These are phyloP conservation scores for Apiospora hydei DNA, from an alignment of 2,329 filamentous ascomycete genomes.

Conservation along the genomic window DNA sequence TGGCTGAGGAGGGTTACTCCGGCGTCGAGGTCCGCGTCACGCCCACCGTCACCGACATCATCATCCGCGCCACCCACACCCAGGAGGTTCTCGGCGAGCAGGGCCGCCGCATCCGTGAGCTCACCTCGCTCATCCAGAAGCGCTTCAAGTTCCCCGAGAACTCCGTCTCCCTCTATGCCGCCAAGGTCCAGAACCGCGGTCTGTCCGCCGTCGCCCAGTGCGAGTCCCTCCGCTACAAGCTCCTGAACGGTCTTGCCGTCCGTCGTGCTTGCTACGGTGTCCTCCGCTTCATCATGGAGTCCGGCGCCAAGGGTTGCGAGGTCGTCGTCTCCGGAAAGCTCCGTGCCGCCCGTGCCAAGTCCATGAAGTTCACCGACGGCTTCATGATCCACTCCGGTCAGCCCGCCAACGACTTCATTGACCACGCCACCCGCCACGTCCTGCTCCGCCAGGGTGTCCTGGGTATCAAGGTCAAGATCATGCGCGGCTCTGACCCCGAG, in stretches of 20 bases:
- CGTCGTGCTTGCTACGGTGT: slow-evolving; percentile 99
- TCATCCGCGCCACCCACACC: slow-evolving; percentile 99
- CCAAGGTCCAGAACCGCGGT: slow-evolving; percentile 99
- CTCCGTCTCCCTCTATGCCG: slow-evolving; percentile 99
- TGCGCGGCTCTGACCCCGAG: slow-evolving; percentile 99
- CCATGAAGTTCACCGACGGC: slow-evolving; percentile 99
- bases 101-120: slow-evolving; percentile 99
- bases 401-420: slow-evolving; percentile 99
- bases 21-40: slow-evolving; percentile 99
- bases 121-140: slow-evolving; percentile 99
- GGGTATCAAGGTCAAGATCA: slow-evolving; percentile 99
- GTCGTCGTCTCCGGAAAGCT: slow-evolving; percentile 99
- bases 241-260: slow-evolving; percentile 98
- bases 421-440: slow-evolving; percentile 97
- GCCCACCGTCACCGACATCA: slow-evolving; percentile 99
- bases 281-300: slow-evolving; percentile 99
- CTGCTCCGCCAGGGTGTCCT: slow-evolving; percentile 99
- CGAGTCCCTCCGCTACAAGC: slow-evolving; percentile 99
- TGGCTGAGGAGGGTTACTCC: slow-evolving; percentile 99
- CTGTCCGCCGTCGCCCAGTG: slow-evolving; percentile 99
- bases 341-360: slow-evolving; percentile 98
- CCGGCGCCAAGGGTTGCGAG: slow-evolving; percentile 99
- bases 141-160: slow-evolving; percentile 99
- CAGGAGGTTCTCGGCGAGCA: slow-evolving; percentile 99
- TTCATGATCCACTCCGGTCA: slow-evolving; percentile 99